Conservation (phyloP, 495 filamentous ascomycete species). For the Talaromyces wortmannii region DNA sequence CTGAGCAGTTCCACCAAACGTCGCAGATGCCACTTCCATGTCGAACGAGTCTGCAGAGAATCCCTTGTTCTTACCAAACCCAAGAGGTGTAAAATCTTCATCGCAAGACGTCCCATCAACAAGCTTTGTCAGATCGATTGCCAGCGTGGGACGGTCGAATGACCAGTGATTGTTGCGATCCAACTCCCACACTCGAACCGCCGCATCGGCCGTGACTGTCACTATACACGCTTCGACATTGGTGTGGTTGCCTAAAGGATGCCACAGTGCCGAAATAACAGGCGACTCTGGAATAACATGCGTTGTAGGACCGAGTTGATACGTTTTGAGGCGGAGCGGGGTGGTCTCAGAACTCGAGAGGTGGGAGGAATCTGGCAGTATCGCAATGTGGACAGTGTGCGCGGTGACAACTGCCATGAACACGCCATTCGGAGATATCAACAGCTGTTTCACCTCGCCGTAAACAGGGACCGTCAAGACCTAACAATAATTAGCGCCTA, state of each 20-base stretch:
- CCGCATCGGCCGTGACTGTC: conserved; percentile 77
- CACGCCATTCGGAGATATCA: conserved; percentile 71
- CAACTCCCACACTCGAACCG: conserved; percentile 83
- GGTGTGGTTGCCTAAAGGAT: conserved; percentile 70
- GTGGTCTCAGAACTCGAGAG: conserved; percentile 55
- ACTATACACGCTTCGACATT: conserved; percentile 56
- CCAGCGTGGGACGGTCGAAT: conserved; percentile 73
- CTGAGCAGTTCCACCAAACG: conserved; percentile 63
- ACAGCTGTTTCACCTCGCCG: conserved; percentile 70
- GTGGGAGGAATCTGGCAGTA: conserved; percentile 69
- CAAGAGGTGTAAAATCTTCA: conserved; percentile 66
- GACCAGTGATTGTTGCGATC: conserved; percentile 72
- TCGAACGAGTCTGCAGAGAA: conserved; percentile 81
- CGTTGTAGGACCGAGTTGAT: conserved; percentile 78
- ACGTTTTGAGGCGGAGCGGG: conserved; percentile 70
- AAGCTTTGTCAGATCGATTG: conserved; percentile 76
- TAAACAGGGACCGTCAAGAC: conserved; percentile 64
- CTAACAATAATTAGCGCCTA: conserved; percentile 29
- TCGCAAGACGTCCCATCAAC: conserved; percentile 70
- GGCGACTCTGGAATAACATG: conserved; percentile 78
- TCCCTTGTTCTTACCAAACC: conserved; percentile 62
- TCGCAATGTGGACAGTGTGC: conserved; percentile 75
- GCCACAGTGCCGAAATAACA: conserved; percentile 75
- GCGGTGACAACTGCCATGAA: conserved; percentile 77
- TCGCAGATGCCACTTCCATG: conserved; percentile 82